Base-by-base conservation (phyloP, 2,329 filamentous ascomycete genomes). In the Blastomyces parvus region DNA sequence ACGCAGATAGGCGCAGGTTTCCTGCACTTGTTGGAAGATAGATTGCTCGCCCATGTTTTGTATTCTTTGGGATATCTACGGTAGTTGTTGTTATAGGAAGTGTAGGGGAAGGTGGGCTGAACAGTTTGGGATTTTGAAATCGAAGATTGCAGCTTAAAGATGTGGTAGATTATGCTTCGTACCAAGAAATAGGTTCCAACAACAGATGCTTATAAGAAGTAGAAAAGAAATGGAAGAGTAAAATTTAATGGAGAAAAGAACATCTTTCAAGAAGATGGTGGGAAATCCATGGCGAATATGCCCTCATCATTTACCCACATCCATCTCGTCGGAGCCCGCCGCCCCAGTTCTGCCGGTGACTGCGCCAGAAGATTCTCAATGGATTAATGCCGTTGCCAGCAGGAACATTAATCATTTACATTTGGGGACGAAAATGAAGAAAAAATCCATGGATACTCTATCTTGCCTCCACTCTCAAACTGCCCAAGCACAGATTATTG, bases 1-100 rank as follows among this genome's bases (percentile, higher is more conserved):
- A 59, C 76, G 79, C 27, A 87, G 72, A 67, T 80, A 82, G 19
- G 74, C 69, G 61, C 78, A 78, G 1, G 84, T 82, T 67, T 84
- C 82, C 53, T 70, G 68, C n/a, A 72, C 74, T 63, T 71, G 71
- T 25, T 60, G 60, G 48, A 63, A 64, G 36, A 63, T 58, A 25
- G 64, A 64, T 46, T 59, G 48, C 27, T 66, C 59, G 14, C 36
- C 58, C 64, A 66, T 67, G 44, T 50, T 27, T 50, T 22, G 48
- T 50, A 17, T 14, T 50, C n/a, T 25, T 25, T 25, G 11, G 3
- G 17, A 48, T 8, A 22, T 48, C 9, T 48, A 48, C 5, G n/a
- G 8, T 22, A 22, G 27, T 30, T 13, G 27, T 30, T 13, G 40
- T 17, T 36, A 33, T 4, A 17, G 30, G 30, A 22, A 27, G 22